Percentiles rank a stretch among this genome's conserved stretches.
Conservation (phyloP, 1,139 yeast genomes). For the Zygoascus sp. region DNA sequence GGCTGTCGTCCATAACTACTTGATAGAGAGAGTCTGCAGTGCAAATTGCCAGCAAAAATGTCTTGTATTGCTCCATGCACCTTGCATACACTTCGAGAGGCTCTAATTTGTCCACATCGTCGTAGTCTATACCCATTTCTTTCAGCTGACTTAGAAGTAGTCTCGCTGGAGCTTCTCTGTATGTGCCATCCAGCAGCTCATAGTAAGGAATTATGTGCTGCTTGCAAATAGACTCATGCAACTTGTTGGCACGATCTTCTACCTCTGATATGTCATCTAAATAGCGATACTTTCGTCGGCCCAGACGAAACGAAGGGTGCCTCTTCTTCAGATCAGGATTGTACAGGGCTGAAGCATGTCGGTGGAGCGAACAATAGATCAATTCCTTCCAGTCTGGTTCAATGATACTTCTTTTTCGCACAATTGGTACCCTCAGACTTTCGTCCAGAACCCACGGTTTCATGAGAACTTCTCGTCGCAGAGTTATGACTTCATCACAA, state of each 20-base stretch:
- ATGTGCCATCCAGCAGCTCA: not conserved
- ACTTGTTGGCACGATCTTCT: not conserved
- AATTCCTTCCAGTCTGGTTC: not conserved
- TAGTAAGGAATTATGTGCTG: not conserved
- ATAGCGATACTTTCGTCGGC: not conserved
- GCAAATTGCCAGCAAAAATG: slow-evolving; percentile 3
- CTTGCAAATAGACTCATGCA: not conserved
- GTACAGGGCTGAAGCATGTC: not conserved
- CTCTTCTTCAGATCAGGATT: not conserved
- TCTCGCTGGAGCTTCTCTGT: not conserved
- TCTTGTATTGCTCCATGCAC: not conserved
- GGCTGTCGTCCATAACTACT: slow-evolving; percentile 1
- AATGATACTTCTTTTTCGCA: not conserved
- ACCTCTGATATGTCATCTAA: not conserved
- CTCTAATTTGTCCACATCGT: not conserved
- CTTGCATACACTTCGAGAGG: not conserved
- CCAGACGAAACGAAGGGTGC: slow-evolving; percentile 8
- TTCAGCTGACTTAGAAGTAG: not conserved
- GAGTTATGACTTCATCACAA: slow-evolving; percentile 18
- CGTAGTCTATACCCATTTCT: not conserved
- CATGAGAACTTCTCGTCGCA: slow-evolving; percentile 19
- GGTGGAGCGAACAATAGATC: slow-evolving; percentile 2
- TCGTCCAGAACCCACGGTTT: slow-evolving; percentile 19
- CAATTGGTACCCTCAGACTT: not conserved
- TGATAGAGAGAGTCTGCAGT: slow-evolving; percentile 3